A percentile compares a stretch with the other conserved stretches of the same genome.
Evolutionary conservation across 2,329 filamentous ascomycete genomes (phyloP).

Genomic region (Didymella glomerata): DNA sequence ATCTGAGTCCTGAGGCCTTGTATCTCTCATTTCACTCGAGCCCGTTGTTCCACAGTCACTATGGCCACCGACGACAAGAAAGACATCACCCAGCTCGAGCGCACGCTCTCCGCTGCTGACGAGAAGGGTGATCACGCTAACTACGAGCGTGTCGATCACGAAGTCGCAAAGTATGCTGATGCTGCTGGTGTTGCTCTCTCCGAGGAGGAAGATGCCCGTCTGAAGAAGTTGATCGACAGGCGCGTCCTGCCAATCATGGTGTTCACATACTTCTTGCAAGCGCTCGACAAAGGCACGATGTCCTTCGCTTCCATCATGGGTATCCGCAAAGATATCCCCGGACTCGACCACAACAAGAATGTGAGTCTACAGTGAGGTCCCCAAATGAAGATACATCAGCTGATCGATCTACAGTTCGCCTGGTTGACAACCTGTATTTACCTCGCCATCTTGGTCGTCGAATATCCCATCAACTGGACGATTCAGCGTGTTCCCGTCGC

Average conservation of each 20-base stretch:
- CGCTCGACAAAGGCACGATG: conserved; percentile 73
- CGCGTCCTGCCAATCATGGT: conserved; percentile 76
- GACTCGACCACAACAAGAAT: conserved; percentile 37
- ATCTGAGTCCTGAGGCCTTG: conserved; percentile 29
- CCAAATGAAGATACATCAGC: background rate
- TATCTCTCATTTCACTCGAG: conserved; percentile 16
- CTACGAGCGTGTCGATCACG: conserved; percentile 70
- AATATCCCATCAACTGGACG: conserved; percentile 75
- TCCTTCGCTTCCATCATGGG: conserved; percentile 71
- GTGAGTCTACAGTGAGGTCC: conserved; percentile 26
- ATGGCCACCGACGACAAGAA: conserved; percentile 40
- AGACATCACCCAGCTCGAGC: conserved; percentile 58
- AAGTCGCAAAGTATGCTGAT: conserved; percentile 74
- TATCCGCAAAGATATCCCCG: conserved; percentile 55
- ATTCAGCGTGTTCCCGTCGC: conserved; percentile 71
- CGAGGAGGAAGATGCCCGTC: conserved; percentile 65
- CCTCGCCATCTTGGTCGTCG: conserved; percentile 73
- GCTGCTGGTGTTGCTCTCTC: conserved; percentile 63
- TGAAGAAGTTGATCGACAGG: conserved; percentile 72
- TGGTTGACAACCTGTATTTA: conserved; percentile 81
- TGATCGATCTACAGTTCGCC: conserved; percentile 60
- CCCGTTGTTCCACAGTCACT: conserved; percentile 25
- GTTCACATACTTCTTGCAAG: conserved; percentile 73
- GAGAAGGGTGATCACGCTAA: conserved; percentile 63
- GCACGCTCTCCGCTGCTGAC: conserved; percentile 56